A percentile compares a stretch with the other conserved stretches of the same genome.
Conservation (phyloP, 2,329 filamentous ascomycete species). For the Aureobasidium sp. region DNA sequence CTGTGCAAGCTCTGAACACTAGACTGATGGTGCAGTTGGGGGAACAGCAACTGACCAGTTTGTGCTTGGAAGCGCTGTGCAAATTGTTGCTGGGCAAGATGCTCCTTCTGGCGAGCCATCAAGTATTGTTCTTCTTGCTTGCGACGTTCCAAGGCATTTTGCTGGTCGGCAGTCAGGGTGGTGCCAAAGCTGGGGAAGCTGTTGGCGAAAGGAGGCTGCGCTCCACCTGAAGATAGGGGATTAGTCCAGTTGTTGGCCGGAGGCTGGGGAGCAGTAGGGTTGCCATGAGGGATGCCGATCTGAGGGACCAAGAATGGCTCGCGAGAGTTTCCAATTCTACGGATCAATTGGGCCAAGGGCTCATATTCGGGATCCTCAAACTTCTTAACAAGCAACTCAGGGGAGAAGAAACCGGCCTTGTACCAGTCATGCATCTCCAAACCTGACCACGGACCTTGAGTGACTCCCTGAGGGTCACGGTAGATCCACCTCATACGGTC, state of each 20-base stretch:
- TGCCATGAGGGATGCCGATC: slow-evolving; percentile 88
- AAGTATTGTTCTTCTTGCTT: slow-evolving; percentile 98
- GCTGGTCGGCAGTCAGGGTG: slow-evolving; percentile 92
- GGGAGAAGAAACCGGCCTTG: slow-evolving; percentile 94
- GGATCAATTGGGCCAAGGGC: slow-evolving; percentile 86
- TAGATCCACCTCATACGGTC: slow-evolving; percentile 99
- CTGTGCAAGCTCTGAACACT: slow-evolving; percentile 94
- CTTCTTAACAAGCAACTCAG: slow-evolving; percentile 90
- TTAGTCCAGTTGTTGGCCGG: slow-evolving; percentile 35
- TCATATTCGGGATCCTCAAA: slow-evolving; percentile 91
- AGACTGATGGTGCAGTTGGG: slow-evolving; percentile 79
- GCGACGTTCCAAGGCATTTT: slow-evolving; percentile 89
- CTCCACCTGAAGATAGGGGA: slow-evolving; percentile 31
- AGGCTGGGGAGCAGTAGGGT: slow-evolving; percentile 47
- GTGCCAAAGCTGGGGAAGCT: slow-evolving; percentile 96
- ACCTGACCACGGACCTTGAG: slow-evolving; percentile 91
- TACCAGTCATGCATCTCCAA: slow-evolving; percentile 99
- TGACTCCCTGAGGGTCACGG: slow-evolving; percentile 83
- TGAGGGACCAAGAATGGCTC: slow-evolving; percentile 97
- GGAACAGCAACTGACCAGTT: slow-evolving; percentile 43
- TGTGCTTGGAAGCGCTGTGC: slow-evolving; percentile 64
- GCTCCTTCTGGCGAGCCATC: slow-evolving; percentile 93
- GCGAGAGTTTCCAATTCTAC: slow-evolving; percentile 91
- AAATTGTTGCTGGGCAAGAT: slow-evolving; percentile 79
- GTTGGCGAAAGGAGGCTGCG: slow-evolving; percentile 77